Percentiles rank a stretch among this genome's conserved stretches.
phyloP scores from a whole-genome alignment of 78 protist genomes.

The Dictyostelium intermedium region DNA sequence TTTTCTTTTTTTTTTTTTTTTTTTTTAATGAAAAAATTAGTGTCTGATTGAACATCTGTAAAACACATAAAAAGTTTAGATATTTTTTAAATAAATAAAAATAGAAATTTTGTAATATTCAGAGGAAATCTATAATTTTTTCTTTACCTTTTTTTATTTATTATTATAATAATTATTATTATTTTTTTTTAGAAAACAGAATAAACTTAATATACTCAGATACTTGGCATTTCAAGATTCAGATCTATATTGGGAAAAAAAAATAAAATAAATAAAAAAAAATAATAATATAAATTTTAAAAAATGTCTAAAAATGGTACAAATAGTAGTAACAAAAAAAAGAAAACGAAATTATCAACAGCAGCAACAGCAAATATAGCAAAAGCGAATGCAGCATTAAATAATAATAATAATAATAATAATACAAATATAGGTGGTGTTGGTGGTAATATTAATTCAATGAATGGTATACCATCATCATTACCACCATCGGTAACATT shows the following conservation, averaged over 20 bases:
- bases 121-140: not conserved
- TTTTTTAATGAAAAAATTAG: too few relatives aligned
- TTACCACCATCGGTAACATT: constrained; percentile 46
- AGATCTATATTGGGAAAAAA: too few relatives aligned
- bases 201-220: not conserved
- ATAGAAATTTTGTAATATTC: not conserved
- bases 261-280: not conserved
- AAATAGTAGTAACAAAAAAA: not conserved
- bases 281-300: not conserved
- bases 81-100: not conserved
- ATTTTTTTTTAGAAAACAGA: not conserved
- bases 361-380: not conserved
- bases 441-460: not conserved
- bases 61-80: not conserved
- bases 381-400: not conserved
- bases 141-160: not conserved
- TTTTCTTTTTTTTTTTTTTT: too few relatives aligned
- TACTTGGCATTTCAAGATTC: too few relatives aligned
- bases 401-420: not conserved
- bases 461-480: not conserved
- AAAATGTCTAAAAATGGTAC: not conserved
- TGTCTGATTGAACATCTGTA: not conserved
- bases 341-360: not conserved
- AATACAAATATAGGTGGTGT: not conserved
- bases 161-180: too few relatives aligned